A percentile compares a stretch with the other conserved stretches of the same genome.
These are phyloP conservation scores for Alternaria postmessia DNA, from an alignment of 2,329 filamentous ascomycete genomes.

Conservation along the genomic window DNA sequence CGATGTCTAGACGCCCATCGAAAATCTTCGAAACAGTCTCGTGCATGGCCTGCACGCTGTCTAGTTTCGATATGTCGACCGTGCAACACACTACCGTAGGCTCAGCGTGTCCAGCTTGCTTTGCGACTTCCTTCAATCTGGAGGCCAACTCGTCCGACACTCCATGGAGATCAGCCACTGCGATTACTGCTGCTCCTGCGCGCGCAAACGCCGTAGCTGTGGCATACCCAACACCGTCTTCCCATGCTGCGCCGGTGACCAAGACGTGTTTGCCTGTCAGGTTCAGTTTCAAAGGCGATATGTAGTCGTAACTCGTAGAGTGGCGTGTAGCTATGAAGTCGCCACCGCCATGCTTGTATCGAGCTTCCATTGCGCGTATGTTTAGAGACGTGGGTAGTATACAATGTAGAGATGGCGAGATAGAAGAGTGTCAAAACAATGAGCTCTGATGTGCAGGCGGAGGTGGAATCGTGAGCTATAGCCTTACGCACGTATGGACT, in stretches of 20 bases:
- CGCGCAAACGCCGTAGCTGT: constrained; percentile 20
- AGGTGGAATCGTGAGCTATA: background rate
- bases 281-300: constrained; percentile 15
- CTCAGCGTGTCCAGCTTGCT: constrained; percentile 13
- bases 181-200: constrained; percentile 17
- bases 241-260: constrained; percentile 18
- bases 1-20: constrained; percentile 49
- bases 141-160: constrained; percentile 13
- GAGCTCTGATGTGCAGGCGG: background rate
- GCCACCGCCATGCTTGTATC: background rate
- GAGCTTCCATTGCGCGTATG: background rate
- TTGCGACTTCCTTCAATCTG: constrained; percentile 10
- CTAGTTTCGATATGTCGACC: constrained; percentile 12
- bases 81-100: constrained; percentile 8
- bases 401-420: background rate
- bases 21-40: background rate
- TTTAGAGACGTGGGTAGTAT: background rate
- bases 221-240: constrained; percentile 19
- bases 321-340: constrained; percentile 11
- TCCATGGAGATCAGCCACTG: constrained; percentile 8
- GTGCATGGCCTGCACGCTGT: background rate
- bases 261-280: constrained; percentile 16
- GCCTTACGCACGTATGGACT: background rate
- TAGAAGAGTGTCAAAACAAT: background rate
- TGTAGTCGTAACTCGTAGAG: constrained; percentile 20